A percentile compares a stretch with the other conserved stretches of the same genome.
Conservation (phyloP, 768 basidiomycete genomes). For the Hygrophorus pudorinus region DNA sequence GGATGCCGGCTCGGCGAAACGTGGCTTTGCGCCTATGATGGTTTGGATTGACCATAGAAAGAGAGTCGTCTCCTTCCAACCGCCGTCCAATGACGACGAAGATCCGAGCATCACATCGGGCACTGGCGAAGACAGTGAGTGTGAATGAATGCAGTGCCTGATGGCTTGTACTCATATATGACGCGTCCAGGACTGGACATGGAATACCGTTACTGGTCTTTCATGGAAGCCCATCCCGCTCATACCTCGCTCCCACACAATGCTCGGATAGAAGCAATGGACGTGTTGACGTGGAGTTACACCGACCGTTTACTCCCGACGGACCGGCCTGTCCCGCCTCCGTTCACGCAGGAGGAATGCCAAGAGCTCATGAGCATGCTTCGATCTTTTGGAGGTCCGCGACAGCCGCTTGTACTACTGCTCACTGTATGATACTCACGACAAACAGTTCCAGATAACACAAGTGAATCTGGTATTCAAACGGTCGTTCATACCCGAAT, state of each 20-base stretch:
- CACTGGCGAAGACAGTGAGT: constrained; percentile 37
- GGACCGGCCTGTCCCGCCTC: constrained; percentile 43
- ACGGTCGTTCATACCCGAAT: constrained; percentile 49
- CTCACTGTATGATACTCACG: background rate
- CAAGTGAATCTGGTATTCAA: constrained; percentile 33
- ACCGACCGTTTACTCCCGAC: constrained; percentile 68
- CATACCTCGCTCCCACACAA: constrained; percentile 48
- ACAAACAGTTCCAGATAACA: constrained; percentile 10
- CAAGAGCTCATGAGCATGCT: constrained; percentile 61
- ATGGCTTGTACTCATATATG: background rate
- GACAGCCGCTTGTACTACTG: background rate
- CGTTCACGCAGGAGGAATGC: constrained; percentile 71
- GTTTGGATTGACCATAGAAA: constrained; percentile 62
- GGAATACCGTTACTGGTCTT: constrained; percentile 77
- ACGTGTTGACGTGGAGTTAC: constrained; percentile 73
- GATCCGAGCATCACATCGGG: constrained; percentile 17
- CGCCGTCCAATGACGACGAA: constrained; percentile 22
- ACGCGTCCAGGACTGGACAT: constrained; percentile 49
- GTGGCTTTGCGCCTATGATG: constrained; percentile 26
- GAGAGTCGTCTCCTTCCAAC: constrained; percentile 39
- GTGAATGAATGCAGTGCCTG: background rate
- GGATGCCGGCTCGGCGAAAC: constrained; percentile 22
- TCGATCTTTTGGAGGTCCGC: constrained; percentile 24
- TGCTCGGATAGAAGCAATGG: constrained; percentile 59
- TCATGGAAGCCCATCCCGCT: constrained; percentile 70